Base-by-base conservation (phyloP, 768 basidiomycete species). In the Panellus pusillus region DNA sequence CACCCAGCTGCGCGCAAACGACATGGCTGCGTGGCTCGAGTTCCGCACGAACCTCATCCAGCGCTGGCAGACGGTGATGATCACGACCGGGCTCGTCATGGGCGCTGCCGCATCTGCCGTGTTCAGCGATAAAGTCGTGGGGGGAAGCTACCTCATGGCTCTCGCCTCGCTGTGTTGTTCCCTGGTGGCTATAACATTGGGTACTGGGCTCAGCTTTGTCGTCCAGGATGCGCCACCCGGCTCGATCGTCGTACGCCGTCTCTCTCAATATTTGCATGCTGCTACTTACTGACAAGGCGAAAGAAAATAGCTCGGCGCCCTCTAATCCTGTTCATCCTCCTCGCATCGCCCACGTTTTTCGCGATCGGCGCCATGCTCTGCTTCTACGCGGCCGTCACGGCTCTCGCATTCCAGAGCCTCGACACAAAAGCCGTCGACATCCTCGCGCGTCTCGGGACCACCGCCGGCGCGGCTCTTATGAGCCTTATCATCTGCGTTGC, bases 21-120 rank as follows among this genome's bases (percentile, higher is more conserved):
- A 54, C 32, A 41, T 47, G 20, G 38, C 38, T 29, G 42, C 38
- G 11, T 58, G 57, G 57, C 37, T 44, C 15, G 47, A 47, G 9
- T 58, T 58, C 44, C 50, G 57, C 37, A 52, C 43, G 7, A 47
- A 47, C 11, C 44, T 58, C 37, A 53, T 58, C 36, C 47, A 49
- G 43, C 57, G 57, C 9, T 58, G 57, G 57, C 52, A 52, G 20
- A 54, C 57, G 44, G 41, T 58, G 19, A 52, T 51, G 27, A 58
- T 58, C 28, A 58, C 57, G 15, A 58, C 52, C 18, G 57, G 57
- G 27, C 29, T 58, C 29, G 47, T 58, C 27, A 39, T 58, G 28
- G 47, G 46, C 29, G 57, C 57, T 31, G 50, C 57, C 13, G 53
- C 57, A 36, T 36, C 56, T 12, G 42, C 53, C 28, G 17, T 58